Evolutionary conservation across 2,329 filamentous ascomycete species (phyloP), one percentile per base, ranked within the genome.

Genomic region (Colletotrichum sp.): DNA sequence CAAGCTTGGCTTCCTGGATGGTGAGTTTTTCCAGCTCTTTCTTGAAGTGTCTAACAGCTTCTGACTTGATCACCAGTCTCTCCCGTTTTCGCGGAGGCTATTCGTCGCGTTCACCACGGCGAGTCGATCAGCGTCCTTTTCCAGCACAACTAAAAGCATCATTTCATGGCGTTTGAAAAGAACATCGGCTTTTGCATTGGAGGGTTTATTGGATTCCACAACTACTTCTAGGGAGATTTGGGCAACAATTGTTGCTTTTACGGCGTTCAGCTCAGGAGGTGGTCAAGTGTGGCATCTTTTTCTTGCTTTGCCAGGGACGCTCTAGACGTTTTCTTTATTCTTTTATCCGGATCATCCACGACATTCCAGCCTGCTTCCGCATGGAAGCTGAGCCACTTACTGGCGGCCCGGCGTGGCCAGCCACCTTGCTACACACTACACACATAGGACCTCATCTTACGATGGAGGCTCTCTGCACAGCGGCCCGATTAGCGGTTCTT

Each of bases 81-180:
- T 68, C 93, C 94, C 78, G 93, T 98, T 72, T 98, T 98, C 82
- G 96, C 95, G 73, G 96, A 98, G 89, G 95, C 97, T 65, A 98
- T 98, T 78, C 94, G 97, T 76, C 92, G 97, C 76, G 96, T 98
- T 73, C 97, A 99, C 85, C 96, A 98, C 83, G 97, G 97, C 80
- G 97, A 99, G 87, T 98, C 95, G 80, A 98, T 99, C 85, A 98
- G 95, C 82, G 95, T 97, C 75, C 89, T 99, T 66, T 99, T 99
- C 73, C 75, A 76, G 62, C 74, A 76, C 66, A 76, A 76, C 73
- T 76, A 74, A 76, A 75, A 73, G 65, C 66, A 70, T 73, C 65
- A 74, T 66, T 61, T 62, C 34, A 65, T 33, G 70, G 73, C 73
- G 72, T 74, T 74, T 43, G 64, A 74, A 74, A 73, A 71, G 55